Conservation (phyloP, 768 basidiomycete species). For the Psilocybe azurescens region DNA sequence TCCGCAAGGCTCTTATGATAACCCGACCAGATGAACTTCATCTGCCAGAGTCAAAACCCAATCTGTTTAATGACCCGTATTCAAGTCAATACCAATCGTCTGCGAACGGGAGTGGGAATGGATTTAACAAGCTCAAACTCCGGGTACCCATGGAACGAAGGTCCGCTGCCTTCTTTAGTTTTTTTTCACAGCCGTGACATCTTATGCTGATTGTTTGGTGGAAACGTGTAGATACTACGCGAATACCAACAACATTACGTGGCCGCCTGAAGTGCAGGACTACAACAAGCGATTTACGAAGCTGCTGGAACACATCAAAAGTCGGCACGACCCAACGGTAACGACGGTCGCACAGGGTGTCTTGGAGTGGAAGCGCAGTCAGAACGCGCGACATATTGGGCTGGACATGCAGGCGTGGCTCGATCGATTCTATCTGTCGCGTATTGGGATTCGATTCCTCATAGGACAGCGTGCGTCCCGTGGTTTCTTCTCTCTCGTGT, state of each 20-base stretch:
- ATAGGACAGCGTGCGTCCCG: slow-evolving; percentile 87
- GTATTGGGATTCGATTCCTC: slow-evolving; percentile 95
- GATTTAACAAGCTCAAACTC: slow-evolving; percentile 64
- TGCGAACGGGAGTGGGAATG: slow-evolving; percentile 41
- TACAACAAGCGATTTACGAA: slow-evolving; percentile 94
- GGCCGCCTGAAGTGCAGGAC: slow-evolving; percentile 93
- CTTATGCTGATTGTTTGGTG: slow-evolving; percentile 11
- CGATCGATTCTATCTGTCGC: slow-evolving; percentile 95
- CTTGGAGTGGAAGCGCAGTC: slow-evolving; percentile 89
- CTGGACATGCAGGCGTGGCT: slow-evolving; percentile 94
- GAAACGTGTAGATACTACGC: slow-evolving; percentile 76
- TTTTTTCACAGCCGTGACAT: slow-evolving; percentile 4
- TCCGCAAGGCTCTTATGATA: slow-evolving; percentile 69
- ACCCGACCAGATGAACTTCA: slow-evolving; percentile 48
- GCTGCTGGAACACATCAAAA: slow-evolving; percentile 87
- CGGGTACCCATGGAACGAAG: slow-evolving; percentile 87
- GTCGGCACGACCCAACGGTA: slow-evolving; percentile 95
- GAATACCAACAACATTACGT: slow-evolving; percentile 66
- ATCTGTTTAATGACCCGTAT: slow-evolving; percentile 70
- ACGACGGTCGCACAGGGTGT: slow-evolving; percentile 97
- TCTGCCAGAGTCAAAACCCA: slow-evolving; percentile 79
- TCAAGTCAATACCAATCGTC: slow-evolving; percentile 29
- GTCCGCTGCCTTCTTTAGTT: slow-evolving; percentile 41
- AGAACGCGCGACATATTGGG: slow-evolving; percentile 73
- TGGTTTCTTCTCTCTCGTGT: slow-evolving; percentile 4